These are phyloP conservation scores for Pneumocystis murina DNA, from an alignment of 1,139 yeast genomes.

Conservation along the genomic window DNA sequence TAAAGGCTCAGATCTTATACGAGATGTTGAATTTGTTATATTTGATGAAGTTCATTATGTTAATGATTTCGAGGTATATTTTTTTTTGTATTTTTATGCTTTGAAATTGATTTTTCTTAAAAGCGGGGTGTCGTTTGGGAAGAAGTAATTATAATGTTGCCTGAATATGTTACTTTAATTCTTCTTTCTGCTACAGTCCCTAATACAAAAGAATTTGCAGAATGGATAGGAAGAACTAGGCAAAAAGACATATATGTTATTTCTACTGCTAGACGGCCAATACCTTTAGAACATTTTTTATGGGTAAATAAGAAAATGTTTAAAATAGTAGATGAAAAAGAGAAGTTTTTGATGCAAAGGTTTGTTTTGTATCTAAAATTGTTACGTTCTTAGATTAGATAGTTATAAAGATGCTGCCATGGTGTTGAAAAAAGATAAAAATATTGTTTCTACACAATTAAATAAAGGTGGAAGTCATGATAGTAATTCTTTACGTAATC, in stretches of 20 bases:
- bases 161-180: conserved; percentile 85
- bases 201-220: conserved; percentile 92
- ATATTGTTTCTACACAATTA: conserved; percentile 1
- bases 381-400: background rate
- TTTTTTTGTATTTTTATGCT: background rate
- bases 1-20: conserved; percentile 85
- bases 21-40: conserved; percentile 94
- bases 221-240: conserved; percentile 95
- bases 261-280: conserved; percentile 90
- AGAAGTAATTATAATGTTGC: conserved; percentile 90
- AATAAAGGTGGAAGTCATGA: conserved; percentile 18
- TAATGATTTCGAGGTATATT: conserved; percentile 56
- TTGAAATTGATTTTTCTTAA: background rate
- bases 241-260: conserved; percentile 91
- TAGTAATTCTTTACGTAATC: conserved; percentile 19
- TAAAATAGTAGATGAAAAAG: conserved; percentile 59
- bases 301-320: conserved; percentile 60
- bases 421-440: conserved; percentile 15
- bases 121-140: conserved; percentile 97
- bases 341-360: conserved; percentile 51
- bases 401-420: conserved; percentile 15
- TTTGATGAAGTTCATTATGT: conserved; percentile 97
- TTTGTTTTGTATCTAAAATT: background rate
- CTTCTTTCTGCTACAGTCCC: conserved; percentile 92
- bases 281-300: conserved; percentile 72